Percentiles rank a stretch among this genome's conserved stretches.
Evolutionary conservation across 805 yeast genomes (phyloP).

Genomic region (Candida nemodendra): DNA sequence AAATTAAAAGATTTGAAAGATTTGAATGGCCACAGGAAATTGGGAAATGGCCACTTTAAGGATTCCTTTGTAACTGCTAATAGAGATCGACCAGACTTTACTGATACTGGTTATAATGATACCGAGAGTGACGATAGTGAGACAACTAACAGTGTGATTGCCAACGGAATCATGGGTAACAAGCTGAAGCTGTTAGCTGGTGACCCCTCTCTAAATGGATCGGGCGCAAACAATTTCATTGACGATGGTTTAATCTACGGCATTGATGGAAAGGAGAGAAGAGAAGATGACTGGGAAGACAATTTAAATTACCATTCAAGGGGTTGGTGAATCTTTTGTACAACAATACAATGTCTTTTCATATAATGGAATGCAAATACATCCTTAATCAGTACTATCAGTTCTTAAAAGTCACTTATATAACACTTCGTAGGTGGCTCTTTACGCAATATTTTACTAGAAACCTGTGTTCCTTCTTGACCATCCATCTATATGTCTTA

Average conservation of each 20-base stretch:
- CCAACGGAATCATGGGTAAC: slow-evolving; percentile 31
- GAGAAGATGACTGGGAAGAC: slow-evolving; percentile 29
- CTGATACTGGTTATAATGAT: not conserved
- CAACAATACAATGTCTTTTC: too few species aligned
- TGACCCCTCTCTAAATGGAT: slow-evolving; percentile 14
- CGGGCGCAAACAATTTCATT: slow-evolving; percentile 7
- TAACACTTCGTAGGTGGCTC: too few species aligned
- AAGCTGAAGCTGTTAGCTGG: slow-evolving; percentile 22
- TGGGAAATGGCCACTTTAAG: not conserved
- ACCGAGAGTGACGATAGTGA: slow-evolving; percentile 8
- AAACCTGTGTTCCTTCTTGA: too few species aligned
- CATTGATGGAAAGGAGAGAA: slow-evolving; percentile 1
- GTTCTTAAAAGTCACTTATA: too few species aligned
- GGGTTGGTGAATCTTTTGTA: too few species aligned
- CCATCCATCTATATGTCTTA: too few species aligned
- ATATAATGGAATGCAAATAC: too few species aligned
- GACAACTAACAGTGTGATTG: slow-evolving; percentile 19
- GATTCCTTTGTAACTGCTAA: not conserved
- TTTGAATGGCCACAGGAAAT: not conserved
- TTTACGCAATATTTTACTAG: too few species aligned
- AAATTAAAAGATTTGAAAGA: slow-evolving; percentile 5
- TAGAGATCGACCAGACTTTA: not conserved
- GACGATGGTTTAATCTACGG: slow-evolving; percentile 12
- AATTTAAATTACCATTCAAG: slow-evolving; percentile 40
- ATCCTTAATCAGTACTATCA: too few species aligned